These are phyloP conservation scores for Psilocybe mexicana DNA, from an alignment of 1,284 basidiomycete species.

Conservation along the genomic window DNA sequence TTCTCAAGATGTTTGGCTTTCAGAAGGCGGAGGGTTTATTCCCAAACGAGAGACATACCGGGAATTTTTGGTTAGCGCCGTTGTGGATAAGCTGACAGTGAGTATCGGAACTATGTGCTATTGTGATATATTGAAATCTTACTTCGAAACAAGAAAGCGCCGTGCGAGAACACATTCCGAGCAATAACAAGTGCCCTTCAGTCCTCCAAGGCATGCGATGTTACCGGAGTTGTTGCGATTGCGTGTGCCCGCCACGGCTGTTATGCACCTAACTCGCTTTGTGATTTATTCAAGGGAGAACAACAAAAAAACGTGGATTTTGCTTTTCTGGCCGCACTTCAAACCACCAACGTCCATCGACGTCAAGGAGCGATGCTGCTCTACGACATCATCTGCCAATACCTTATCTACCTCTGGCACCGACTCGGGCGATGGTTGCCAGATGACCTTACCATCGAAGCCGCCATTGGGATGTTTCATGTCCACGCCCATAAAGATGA, in stretches of 20 bases:
- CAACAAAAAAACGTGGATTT: conserved; percentile 13
- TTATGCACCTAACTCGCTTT: conserved; percentile 7
- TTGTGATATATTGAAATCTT: too few species aligned
- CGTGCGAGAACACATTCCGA: conserved; percentile 13
- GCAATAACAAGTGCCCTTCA: conserved; percentile 12
- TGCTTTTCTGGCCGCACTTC: conserved; percentile 6
- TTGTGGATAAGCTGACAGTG: conserved; percentile 4
- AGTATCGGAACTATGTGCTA: too few species aligned
- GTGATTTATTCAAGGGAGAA: conserved; percentile 10
- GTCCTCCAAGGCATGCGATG: conserved; percentile 11
- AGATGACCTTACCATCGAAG: background rate
- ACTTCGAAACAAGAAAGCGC: conserved; percentile 2
- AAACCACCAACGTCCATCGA: background rate
- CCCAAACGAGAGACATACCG: conserved; percentile 10
- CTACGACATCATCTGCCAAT: conserved; percentile 18
- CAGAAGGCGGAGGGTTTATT: conserved; percentile 17
- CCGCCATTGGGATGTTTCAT: conserved; percentile 27
- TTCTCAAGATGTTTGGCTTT: conserved; percentile 16
- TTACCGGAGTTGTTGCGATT: conserved; percentile 19
- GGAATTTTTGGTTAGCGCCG: conserved; percentile 6
- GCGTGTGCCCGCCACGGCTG: conserved; percentile 19
- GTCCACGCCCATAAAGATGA: conserved; percentile 21
- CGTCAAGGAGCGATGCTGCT: conserved; percentile 7
- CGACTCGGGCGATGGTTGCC: background rate
- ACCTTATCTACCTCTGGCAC: conserved; percentile 7